These are phyloP conservation scores for Monosporascus sp. DNA, from an alignment of 2,329 filamentous ascomycete species.

Conservation along the genomic window DNA sequence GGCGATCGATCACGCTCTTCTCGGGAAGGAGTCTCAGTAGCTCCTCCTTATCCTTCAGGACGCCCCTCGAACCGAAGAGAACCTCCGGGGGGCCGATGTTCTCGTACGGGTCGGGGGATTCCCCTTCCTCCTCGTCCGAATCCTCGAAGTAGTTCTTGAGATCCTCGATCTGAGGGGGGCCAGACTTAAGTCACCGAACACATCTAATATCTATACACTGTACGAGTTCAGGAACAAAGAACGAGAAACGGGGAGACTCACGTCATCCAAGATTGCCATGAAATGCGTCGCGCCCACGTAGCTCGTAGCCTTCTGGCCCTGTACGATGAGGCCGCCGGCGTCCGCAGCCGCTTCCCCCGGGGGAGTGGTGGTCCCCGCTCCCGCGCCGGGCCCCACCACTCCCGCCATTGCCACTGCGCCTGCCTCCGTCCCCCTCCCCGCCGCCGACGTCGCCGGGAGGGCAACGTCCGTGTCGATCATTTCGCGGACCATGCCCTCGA, in stretches of 20 bases:
- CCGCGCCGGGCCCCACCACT: not conserved
- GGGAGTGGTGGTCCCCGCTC: constrained; percentile 7
- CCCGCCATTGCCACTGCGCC: not conserved
- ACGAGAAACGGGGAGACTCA: constrained; percentile 28
- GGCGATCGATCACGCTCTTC: constrained; percentile 40
- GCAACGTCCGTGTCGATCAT: constrained; percentile 43
- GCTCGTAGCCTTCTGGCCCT: constrained; percentile 37
- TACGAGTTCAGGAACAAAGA: too few relatives aligned
- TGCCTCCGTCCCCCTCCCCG: not conserved
- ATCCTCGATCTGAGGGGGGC: constrained; percentile 48
- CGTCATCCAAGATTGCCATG: constrained; percentile 56
- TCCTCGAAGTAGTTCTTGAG: constrained; percentile 54
- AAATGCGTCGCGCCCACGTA: constrained; percentile 58
- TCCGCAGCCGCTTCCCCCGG: constrained; percentile 16
- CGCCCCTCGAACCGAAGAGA: constrained; percentile 36
- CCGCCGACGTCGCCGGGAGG: not conserved
- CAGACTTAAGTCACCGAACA: not conserved
- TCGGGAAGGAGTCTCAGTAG: constrained; percentile 45
- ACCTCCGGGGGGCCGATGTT: constrained; percentile 35
- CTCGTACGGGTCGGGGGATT: constrained; percentile 24
- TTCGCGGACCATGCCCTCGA: constrained; percentile 53
- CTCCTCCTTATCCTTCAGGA: constrained; percentile 38
- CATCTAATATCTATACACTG: not conserved
- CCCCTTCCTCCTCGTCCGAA: constrained; percentile 30
- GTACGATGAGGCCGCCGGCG: constrained; percentile 37